These are phyloP conservation scores for Orobanche coerulescens DNA, from an alignment of 257 asterid species.

Conservation along the genomic window DNA sequence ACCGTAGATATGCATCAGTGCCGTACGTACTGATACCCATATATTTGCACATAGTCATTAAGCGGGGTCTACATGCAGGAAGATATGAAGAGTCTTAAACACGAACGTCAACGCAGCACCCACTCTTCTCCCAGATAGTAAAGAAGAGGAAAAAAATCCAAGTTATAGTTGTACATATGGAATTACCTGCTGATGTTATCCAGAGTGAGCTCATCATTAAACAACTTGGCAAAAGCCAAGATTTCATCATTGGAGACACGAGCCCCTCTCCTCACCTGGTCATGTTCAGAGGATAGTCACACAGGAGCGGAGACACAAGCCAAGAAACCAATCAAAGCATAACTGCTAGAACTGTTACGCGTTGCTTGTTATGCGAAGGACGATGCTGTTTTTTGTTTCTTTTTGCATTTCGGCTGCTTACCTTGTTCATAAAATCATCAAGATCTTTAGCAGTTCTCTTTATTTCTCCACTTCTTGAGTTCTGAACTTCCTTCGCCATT, in stretches of 20 bases:
- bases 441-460: slow-evolving; percentile 97
- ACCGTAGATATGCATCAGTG: slow-evolving; percentile 85
- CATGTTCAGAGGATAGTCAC: slow-evolving; percentile 16
- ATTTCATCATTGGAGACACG: slow-evolving; percentile 84
- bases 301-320: not conserved
- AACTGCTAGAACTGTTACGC: slow-evolving; percentile 7
- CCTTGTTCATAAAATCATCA: slow-evolving; percentile 83
- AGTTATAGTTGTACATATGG: not conserved
- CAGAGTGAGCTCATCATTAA: slow-evolving; percentile 94
- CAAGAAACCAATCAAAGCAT: slow-evolving; percentile 6
- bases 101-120: slow-evolving; percentile 13
- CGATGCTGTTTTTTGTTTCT: too few species aligned
- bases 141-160: slow-evolving; percentile 13
- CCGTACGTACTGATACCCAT: slow-evolving; percentile 80
- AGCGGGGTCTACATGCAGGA: slow-evolving; percentile 67
- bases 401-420: slow-evolving; percentile 25
- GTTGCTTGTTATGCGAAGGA: slow-evolving; percentile 3
- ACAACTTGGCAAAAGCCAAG: slow-evolving; percentile 88
- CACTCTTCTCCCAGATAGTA: not conserved
- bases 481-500: slow-evolving; percentile 98
- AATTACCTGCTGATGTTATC: slow-evolving; percentile 92
- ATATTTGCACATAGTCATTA: slow-evolving; percentile 93
- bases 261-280: slow-evolving; percentile 85
- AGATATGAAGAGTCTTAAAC: slow-evolving; percentile 6
- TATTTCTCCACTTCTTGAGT: slow-evolving; percentile 74